phyloP scores from a whole-genome alignment of 2,329 filamentous ascomycete species.

The Arthrobotrys entomopaga region DNA sequence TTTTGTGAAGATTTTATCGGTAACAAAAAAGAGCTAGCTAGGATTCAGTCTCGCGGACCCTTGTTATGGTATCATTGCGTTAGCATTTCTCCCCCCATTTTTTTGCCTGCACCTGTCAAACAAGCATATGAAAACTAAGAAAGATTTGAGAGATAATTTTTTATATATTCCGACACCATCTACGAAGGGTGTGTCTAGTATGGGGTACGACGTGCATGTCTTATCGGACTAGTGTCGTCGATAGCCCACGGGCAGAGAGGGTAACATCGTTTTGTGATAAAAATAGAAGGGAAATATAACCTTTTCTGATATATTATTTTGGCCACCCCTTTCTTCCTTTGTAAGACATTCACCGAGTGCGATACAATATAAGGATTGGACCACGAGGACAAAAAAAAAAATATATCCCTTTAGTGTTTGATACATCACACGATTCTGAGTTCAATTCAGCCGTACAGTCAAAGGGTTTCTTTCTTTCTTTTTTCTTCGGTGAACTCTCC shows the following conservation, averaged over 20 bases:
- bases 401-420: not conserved
- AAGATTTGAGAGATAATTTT: too few relatives aligned
- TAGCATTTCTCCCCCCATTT: not conserved
- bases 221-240: not conserved
- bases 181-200: not conserved
- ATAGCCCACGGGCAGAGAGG: conserved; percentile 1
- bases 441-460: not conserved
- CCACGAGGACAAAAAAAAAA: not conserved
- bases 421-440: not conserved
- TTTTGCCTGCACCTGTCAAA: conserved; percentile 46
- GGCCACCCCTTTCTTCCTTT: too few relatives aligned
- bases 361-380: not conserved
- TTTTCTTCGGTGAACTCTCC: not conserved
- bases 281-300: conserved; percentile 32
- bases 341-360: not conserved
- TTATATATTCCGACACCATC: conserved; percentile 1
- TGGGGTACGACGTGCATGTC: not conserved
- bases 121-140: not conserved
- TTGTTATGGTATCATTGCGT: conserved; percentile 40
- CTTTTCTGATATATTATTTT: too few relatives aligned
- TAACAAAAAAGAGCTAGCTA: conserved; percentile 4
- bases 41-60: conserved; percentile 21
- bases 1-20: not conserved
- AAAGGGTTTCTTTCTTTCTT: too few relatives aligned
- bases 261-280: conserved; percentile 45